Conservation (phyloP, 306 rosid species). For the Ceratonia siliqua region DNA sequence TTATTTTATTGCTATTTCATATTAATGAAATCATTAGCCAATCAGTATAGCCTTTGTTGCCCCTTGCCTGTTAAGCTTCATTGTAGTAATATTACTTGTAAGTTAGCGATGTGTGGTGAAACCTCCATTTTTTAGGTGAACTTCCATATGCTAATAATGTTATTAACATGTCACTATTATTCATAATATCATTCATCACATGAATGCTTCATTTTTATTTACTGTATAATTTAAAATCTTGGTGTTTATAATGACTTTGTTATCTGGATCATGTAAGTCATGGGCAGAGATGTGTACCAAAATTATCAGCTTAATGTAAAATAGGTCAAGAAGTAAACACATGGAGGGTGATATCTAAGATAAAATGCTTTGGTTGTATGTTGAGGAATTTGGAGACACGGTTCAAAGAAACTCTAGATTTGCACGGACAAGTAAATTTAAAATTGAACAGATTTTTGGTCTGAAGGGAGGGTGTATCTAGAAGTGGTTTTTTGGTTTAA, state of each 20-base stretch:
- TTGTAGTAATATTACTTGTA: background rate
- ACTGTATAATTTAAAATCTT: background rate
- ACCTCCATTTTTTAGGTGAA: background rate
- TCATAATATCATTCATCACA: background rate
- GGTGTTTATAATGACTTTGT: background rate
- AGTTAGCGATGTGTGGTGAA: background rate
- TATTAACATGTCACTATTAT: background rate
- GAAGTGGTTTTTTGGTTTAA: background rate
- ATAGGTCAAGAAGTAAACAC: background rate
- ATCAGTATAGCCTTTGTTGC: background rate
- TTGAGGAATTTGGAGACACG: constrained; percentile 19
- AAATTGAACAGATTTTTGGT: background rate
- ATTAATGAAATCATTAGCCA: background rate
- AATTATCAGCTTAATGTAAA: background rate
- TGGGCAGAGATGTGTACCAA: background rate
- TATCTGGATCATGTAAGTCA: constrained; percentile 4
- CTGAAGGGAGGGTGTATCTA: background rate
- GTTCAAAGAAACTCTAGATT: background rate
- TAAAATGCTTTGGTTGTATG: background rate
- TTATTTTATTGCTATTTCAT: background rate
- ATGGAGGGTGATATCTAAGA: background rate
- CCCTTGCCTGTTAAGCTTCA: background rate
- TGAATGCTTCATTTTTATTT: background rate
- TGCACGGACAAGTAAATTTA: background rate
- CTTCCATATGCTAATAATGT: background rate